These are phyloP conservation scores for Coemansia sp. DNA, from an alignment of 192 early-diverging fungal species.

Conservation along the genomic window DNA sequence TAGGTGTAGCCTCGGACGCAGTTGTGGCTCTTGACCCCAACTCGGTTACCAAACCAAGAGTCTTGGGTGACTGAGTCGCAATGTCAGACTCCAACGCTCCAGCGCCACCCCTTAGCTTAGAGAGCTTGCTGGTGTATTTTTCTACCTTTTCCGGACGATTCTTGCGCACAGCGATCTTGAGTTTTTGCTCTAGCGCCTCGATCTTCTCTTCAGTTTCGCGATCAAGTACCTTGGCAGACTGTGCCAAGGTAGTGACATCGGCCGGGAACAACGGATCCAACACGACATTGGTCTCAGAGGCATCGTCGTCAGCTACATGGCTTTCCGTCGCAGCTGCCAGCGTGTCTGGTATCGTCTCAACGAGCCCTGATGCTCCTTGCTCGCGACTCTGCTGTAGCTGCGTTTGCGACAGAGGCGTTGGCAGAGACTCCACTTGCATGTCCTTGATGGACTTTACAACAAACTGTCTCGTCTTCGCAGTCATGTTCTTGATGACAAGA, in stretches of 20 bases:
- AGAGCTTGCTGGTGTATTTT: slow-evolving; percentile 77
- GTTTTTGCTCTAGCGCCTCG: slow-evolving; percentile 94
- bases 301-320: background rate
- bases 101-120: slow-evolving; percentile 58
- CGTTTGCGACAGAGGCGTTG: background rate
- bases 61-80: background rate
- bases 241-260: slow-evolving; percentile 9
- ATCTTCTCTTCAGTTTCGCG: slow-evolving; percentile 87
- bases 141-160: slow-evolving; percentile 83
- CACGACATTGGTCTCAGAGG: background rate
- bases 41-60: background rate
- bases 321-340: background rate
- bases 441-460: slow-evolving; percentile 33
- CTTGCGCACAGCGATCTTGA: slow-evolving; percentile 95
- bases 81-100: background rate
- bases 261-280: slow-evolving; percentile 40
- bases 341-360: background rate
- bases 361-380: background rate
- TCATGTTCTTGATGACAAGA: slow-evolving; percentile 83
- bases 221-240: slow-evolving; percentile 26
- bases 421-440: background rate
- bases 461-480: slow-evolving; percentile 75
- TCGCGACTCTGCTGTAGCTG: background rate
- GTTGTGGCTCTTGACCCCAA: background rate
- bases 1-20: background rate